Percentiles rank a stretch among this genome's conserved stretches.
Conservation (phyloP, 108 stramenopile genomes). For the Asterionellopsis glacialis region DNA sequence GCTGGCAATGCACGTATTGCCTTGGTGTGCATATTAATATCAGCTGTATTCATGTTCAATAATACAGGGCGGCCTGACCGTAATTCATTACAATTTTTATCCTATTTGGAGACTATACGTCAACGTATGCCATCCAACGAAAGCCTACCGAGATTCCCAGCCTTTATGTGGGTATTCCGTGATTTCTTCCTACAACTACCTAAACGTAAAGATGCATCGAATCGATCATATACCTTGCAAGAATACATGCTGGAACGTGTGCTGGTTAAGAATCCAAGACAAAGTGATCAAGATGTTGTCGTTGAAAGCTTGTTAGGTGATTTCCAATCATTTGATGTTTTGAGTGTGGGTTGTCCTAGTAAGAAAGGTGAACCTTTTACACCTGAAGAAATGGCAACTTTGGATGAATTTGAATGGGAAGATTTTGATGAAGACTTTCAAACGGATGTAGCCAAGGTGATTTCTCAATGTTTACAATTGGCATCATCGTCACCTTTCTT, state of each 20-base stretch:
- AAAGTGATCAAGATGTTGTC: not conserved
- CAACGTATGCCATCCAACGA: not conserved
- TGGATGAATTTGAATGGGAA: slow-evolving; percentile 3
- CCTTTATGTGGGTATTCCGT: slow-evolving; percentile 12
- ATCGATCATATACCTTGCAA: not conserved
- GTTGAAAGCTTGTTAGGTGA: slow-evolving; percentile 6
- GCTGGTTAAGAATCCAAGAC: not conserved
- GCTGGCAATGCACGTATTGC: slow-evolving; percentile 3
- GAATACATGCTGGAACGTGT: slow-evolving; percentile 12
- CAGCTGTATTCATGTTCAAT: slow-evolving; percentile 8
- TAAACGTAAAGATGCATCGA: slow-evolving; percentile 2
- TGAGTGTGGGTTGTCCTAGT: slow-evolving; percentile 3
- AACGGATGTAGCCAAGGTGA: slow-evolving; percentile 1
- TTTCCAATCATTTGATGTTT: slow-evolving; percentile 1
- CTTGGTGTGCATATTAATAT: slow-evolving; percentile 4
- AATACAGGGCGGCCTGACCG: slow-evolving; percentile 9
- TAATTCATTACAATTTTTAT: not conserved
- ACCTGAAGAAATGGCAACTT: slow-evolving; percentile 7
- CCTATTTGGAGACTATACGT: slow-evolving; percentile 4
- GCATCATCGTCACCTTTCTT: slow-evolving; percentile 6
- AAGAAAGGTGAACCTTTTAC: not conserved
- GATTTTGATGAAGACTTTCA: slow-evolving; percentile 14
- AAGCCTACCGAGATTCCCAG: not conserved
- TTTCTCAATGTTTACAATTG: not conserved
- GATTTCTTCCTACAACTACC: slow-evolving; percentile 11